Evolutionary conservation across 352 stramenopile species (phyloP), one percentile per base, ranked within the genome.

Genomic region (Saprolegnia parasitica): DNA sequence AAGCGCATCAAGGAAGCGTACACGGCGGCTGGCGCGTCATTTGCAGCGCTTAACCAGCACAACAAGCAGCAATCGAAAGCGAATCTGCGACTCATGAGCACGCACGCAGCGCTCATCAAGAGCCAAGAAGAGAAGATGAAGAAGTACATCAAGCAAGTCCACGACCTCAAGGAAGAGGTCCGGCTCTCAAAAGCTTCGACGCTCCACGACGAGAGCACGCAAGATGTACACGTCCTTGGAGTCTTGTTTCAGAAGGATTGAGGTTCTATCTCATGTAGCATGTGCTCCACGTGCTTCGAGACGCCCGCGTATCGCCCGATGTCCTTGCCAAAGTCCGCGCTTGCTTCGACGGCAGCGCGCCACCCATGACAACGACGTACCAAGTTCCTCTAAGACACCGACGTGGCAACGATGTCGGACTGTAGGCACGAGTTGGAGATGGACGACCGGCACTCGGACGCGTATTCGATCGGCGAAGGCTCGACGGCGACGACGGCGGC

Each of bases 61-160:
- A 95, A 96, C 65, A 97, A 97, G 68, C 90, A 97, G 65, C 84
- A 97, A 45, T 96, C 86, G n/a, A 95, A 95, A 71, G 88, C 87
- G 0, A 97, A 97, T 56, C 64, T 91, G n/a, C 86, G 93, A 6
- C 76, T 97, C 71, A 91, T 96, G 79, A 93, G 83, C 58, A 95
- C 87, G 1, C 87, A 95, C 68, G 84, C 83, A 49, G 83, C 84
- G 35, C 68, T 95, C 24, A 93, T 93, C 68, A 93, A 93, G 75
- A 92, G 83, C 4, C 86, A 95, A 65, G 86, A 95, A 57, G 86
- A 95, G 75, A 95, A 95, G 70, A 93, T 95, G 87, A 92, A 91
- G 71, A 92, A 92, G 68, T 92, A 91, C 67, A 86, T 93, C 65
- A 92, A 92, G 68, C 85, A 95, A 67, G 81, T 95, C 21, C 75